Percentiles rank a stretch among this genome's conserved stretches.
Conservation (phyloP, 2,329 filamentous ascomycete species). For the Chaetothyriales sp. region DNA sequence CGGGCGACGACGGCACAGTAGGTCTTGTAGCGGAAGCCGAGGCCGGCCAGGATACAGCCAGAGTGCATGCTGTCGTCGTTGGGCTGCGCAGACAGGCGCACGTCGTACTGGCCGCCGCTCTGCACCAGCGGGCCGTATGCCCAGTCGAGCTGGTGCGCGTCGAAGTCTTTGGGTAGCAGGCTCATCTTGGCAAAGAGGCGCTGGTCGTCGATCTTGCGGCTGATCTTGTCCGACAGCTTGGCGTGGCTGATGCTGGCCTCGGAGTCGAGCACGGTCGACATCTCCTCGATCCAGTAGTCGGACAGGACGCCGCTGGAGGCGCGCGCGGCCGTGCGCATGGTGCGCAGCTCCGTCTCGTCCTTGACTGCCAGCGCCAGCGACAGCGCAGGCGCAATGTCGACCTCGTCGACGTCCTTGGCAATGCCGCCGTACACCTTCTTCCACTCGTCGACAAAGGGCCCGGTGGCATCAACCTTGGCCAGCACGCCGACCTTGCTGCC, state of each 20-base stretch:
- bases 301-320: slow-evolving; percentile 91
- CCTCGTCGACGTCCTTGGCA: slow-evolving; percentile 74
- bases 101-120: slow-evolving; percentile 88
- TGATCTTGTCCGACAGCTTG: slow-evolving; percentile 69
- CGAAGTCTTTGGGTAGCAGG: slow-evolving; percentile 77
- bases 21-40: slow-evolving; percentile 88
- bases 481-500: slow-evolving; percentile 86
- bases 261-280: slow-evolving; percentile 88
- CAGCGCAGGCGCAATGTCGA: slow-evolving; percentile 70
- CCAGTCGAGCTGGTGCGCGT: slow-evolving; percentile 84
- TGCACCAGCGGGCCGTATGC: slow-evolving; percentile 80
- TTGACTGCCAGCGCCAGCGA: slow-evolving; percentile 85
- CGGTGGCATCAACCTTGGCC: slow-evolving; percentile 68
- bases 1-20: slow-evolving; percentile 87
- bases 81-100: slow-evolving; percentile 64
- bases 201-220: slow-evolving; percentile 78
- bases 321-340: slow-evolving; percentile 86
- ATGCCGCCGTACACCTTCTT: slow-evolving; percentile 66
- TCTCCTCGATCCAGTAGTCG: slow-evolving; percentile 94
- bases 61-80: slow-evolving; percentile 64
- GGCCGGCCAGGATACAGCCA: slow-evolving; percentile 81
- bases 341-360: slow-evolving; percentile 85
- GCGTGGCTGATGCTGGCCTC: slow-evolving; percentile 96
- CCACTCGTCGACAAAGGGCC: slow-evolving; percentile 94
- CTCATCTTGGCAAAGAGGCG: slow-evolving; percentile 82